Percentiles rank a stretch among this genome's conserved stretches.
Conservation (phyloP, 1,284 basidiomycete genomes). For the Cryptococcus hybrid region DNA sequence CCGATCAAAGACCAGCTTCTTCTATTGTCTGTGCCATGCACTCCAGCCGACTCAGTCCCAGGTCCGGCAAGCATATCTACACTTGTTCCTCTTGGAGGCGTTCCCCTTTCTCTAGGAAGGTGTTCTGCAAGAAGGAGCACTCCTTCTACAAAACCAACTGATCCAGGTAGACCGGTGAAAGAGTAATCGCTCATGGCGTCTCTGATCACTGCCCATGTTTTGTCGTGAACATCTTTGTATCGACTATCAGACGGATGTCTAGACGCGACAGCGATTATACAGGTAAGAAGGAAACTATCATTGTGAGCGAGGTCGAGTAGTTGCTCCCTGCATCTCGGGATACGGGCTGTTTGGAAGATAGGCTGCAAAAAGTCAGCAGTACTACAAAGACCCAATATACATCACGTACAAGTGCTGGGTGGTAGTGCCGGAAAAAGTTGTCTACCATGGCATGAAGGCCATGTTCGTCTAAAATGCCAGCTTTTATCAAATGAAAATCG, state of each 20-base stretch:
- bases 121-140: slow-evolving; percentile 49
- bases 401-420: slow-evolving; percentile 46
- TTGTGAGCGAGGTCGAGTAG: slow-evolving; percentile 39
- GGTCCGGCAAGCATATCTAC: slow-evolving; percentile 23
- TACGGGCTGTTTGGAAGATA: slow-evolving; percentile 46
- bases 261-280: slow-evolving; percentile 47
- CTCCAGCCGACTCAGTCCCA: slow-evolving; percentile 19
- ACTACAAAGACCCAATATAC: neutral
- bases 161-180: slow-evolving; percentile 43
- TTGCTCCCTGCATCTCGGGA: slow-evolving; percentile 42
- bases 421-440: slow-evolving; percentile 45
- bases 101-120: slow-evolving; percentile 28
- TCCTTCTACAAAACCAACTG: slow-evolving; percentile 51
- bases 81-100: slow-evolving; percentile 9
- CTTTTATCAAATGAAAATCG: slow-evolving; percentile 43
- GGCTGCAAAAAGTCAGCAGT: slow-evolving; percentile 26
- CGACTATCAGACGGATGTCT: slow-evolving; percentile 36
- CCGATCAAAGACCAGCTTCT: slow-evolving; percentile 51
- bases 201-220: slow-evolving; percentile 36
- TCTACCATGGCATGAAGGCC: slow-evolving; percentile 39
- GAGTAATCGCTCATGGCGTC: slow-evolving; percentile 44
- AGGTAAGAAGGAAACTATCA: slow-evolving; percentile 48
- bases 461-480: slow-evolving; percentile 34
- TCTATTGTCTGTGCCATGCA: slow-evolving; percentile 48
- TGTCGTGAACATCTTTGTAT: slow-evolving; percentile 36